Percentiles rank a stretch among this genome's conserved stretches.
These are phyloP conservation scores for Exophiala bonariae DNA, from an alignment of 2,329 filamentous ascomycete genomes.

Conservation along the genomic window DNA sequence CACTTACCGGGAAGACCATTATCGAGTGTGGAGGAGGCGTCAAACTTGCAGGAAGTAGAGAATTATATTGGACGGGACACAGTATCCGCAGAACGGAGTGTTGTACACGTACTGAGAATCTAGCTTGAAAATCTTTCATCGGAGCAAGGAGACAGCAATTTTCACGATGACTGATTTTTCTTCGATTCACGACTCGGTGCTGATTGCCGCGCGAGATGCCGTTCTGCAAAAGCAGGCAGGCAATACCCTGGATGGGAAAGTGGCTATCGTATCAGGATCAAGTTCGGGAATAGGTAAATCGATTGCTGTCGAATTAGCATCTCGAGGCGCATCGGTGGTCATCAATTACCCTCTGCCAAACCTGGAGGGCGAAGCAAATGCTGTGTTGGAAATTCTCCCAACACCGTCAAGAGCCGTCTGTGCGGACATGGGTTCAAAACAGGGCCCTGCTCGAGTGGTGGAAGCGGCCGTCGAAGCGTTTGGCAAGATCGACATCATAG, in stretches of 20 bases:
- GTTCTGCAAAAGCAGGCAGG: neutral
- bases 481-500: conserved; percentile 43
- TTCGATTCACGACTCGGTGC: neutral
- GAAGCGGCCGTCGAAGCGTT: conserved; percentile 37
- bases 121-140: too few species aligned
- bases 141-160: neutral
- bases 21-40: too few species aligned
- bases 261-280: conserved; percentile 52
- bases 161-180: neutral
- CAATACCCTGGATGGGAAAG: conserved; percentile 28
- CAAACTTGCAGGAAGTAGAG: too few species aligned
- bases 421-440: conserved; percentile 42
- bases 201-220: neutral
- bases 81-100: too few species aligned
- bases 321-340: conserved; percentile 47
- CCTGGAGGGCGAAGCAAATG: conserved; percentile 1
- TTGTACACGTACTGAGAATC: too few species aligned
- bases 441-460: conserved; percentile 39
- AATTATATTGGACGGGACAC: too few species aligned
- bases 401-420: conserved; percentile 40
- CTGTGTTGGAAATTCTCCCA: conserved; percentile 30
- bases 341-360: conserved; percentile 30
- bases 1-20: too few species aligned
- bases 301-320: conserved; percentile 46
- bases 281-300: conserved; percentile 52